These are phyloP conservation scores for Suillus clintonianus DNA, from an alignment of 768 basidiomycete species.

Conservation along the genomic window DNA sequence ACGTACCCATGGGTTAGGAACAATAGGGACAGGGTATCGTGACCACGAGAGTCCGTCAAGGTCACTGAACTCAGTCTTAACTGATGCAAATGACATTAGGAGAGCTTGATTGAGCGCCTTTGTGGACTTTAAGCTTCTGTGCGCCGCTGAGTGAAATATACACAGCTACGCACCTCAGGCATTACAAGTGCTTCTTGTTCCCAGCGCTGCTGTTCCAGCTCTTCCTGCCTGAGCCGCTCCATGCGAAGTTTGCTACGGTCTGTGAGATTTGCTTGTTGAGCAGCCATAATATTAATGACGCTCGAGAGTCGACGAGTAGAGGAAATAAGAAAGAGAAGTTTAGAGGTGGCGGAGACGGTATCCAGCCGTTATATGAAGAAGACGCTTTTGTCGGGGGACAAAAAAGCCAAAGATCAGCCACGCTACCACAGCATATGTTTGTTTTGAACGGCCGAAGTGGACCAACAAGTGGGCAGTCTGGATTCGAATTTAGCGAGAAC, in stretches of 20 bases:
- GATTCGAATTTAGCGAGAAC: slow-evolving; percentile 1
- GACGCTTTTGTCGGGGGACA: background rate
- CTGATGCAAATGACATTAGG: slow-evolving; percentile 47
- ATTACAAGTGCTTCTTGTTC: slow-evolving; percentile 58
- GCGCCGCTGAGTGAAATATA: background rate
- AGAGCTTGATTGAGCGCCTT: slow-evolving; percentile 35
- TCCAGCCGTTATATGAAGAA: slow-evolving; percentile 5
- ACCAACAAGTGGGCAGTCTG: slow-evolving; percentile 2
- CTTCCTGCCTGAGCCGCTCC: slow-evolving; percentile 47
- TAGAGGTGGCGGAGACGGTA: slow-evolving; percentile 2
- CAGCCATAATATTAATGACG: background rate
- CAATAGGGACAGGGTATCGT: slow-evolving; percentile 34
- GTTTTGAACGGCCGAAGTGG: background rate
- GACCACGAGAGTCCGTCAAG: slow-evolving; percentile 61
- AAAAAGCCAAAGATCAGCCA: slow-evolving; percentile 5
- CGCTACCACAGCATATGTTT: slow-evolving; percentile 3
- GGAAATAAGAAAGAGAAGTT: background rate
- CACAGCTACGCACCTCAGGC: slow-evolving; percentile 46
- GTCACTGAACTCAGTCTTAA: slow-evolving; percentile 64
- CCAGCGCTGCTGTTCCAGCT: slow-evolving; percentile 53
- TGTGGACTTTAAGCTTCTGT: background rate
- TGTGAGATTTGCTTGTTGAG: slow-evolving; percentile 24
- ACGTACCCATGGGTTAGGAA: slow-evolving; percentile 28
- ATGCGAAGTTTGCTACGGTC: slow-evolving; percentile 50
- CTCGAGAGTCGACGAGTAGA: background rate